Conservation (phyloP, 2,329 filamentous ascomycete species). For the Trichoderma arundinaceum region DNA sequence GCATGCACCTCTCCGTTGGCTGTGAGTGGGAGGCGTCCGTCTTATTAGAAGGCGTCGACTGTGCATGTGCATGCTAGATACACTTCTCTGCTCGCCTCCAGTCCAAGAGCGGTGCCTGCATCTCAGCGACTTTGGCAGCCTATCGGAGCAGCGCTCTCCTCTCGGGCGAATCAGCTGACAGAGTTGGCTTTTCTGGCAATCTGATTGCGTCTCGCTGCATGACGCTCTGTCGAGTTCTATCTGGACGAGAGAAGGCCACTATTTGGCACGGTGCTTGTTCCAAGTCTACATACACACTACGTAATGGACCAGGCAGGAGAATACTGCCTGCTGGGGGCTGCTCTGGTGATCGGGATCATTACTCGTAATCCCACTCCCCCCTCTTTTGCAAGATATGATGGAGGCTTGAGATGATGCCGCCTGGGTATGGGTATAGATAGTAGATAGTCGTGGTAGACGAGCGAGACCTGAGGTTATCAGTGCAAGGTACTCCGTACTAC, state of each 20-base stretch:
- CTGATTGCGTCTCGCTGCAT: slow-evolving; percentile 12
- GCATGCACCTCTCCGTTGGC: slow-evolving; percentile 7
- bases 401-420: slow-evolving; percentile 1
- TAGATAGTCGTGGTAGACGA: no score
- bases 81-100: background rate
- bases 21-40: slow-evolving; percentile 4
- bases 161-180: slow-evolving; percentile 18
- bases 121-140: slow-evolving; percentile 9
- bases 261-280: background rate
- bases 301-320: slow-evolving; percentile 9
- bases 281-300: background rate
- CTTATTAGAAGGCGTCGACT: slow-evolving; percentile 11
- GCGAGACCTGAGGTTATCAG: slow-evolving; percentile 1
- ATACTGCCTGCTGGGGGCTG: no score
- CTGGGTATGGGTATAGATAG: background rate
- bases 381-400: background rate
- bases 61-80: background rate
- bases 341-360: slow-evolving; percentile 17
- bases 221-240: background rate
- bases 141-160: slow-evolving; percentile 1
- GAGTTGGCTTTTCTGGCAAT: background rate
- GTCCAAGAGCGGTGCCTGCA: slow-evolving; percentile 19
- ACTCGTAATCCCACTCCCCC: slow-evolving; percentile 21
- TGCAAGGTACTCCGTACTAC: background rate
- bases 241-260: background rate